phyloP scores from a whole-genome alignment of 768 basidiomycete genomes.

The Rhodosporidiobolus odoratus region DNA sequence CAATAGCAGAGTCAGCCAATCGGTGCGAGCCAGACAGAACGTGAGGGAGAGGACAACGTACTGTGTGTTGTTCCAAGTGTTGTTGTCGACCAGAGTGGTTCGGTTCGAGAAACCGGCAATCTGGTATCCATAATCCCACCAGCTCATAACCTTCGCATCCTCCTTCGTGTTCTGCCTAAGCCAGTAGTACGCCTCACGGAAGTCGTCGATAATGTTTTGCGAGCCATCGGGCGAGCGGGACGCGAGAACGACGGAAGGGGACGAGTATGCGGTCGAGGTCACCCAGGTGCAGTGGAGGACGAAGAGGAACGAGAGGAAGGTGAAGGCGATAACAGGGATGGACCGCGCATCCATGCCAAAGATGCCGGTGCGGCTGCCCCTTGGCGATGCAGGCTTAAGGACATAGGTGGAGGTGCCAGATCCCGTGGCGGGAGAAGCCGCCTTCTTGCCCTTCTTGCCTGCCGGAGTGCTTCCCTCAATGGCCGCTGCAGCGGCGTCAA shows the following conservation, averaged over 20 bases:
- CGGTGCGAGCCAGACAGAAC: background rate
- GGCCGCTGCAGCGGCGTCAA: constrained; percentile 43
- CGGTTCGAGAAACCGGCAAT: constrained; percentile 99
- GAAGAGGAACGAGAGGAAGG: constrained; percentile 78
- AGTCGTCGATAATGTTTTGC: constrained; percentile 95
- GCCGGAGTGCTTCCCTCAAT: constrained; percentile 40
- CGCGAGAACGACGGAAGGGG: constrained; percentile 90
- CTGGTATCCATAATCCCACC: constrained; percentile 99
- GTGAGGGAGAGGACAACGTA: constrained; percentile 33
- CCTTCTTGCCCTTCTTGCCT: constrained; percentile 54
- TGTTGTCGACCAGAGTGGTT: constrained; percentile 94
- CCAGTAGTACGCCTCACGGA: constrained; percentile 99
- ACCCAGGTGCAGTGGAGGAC: constrained; percentile 97
- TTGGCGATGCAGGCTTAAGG: constrained; percentile 8
- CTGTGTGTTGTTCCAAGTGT: constrained; percentile 99
- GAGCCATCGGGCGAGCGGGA: constrained; percentile 73
- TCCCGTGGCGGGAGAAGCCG: constrained; percentile 29
- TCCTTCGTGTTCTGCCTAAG: constrained; percentile 87
- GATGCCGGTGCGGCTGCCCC: constrained; percentile 54
- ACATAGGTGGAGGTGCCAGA: constrained; percentile 4
- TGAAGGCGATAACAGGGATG: constrained; percentile 65
- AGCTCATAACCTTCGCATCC: constrained; percentile 91
- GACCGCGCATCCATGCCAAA: constrained; percentile 80
- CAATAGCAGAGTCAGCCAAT: background rate
- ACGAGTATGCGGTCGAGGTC: constrained; percentile 89